Evolutionary conservation across 2,329 filamentous ascomycete species (phyloP).

Genomic region (Aspergillus pseudoterreus): DNA sequence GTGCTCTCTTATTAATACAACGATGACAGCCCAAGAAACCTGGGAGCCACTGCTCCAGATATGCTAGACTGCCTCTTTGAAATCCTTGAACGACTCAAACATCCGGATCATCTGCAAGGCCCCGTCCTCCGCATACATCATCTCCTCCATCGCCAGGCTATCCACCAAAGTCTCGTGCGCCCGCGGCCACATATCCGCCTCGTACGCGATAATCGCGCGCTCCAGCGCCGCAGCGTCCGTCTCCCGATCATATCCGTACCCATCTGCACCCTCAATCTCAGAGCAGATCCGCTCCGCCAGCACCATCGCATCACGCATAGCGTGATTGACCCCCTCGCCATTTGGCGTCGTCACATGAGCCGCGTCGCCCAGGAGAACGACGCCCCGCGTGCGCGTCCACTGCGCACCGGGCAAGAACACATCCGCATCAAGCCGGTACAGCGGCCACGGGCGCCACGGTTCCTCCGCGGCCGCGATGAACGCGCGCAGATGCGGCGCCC

Average conservation of each 20-base stretch:
- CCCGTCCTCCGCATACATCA: not conserved
- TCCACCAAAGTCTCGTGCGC: not conserved
- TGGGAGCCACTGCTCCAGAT: too few species aligned
- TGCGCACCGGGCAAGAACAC: not conserved
- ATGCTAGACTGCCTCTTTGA: too few species aligned
- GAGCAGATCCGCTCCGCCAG: slow-evolving; percentile 12
- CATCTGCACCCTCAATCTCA: not conserved
- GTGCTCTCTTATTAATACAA: too few species aligned
- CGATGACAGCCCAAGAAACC: too few species aligned
- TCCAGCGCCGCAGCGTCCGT: not conserved
- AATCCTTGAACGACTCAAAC: not conserved
- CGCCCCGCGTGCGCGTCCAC: slow-evolving; percentile 22
- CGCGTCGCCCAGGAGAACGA: slow-evolving; percentile 28
- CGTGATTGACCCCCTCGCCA: slow-evolving; percentile 29
- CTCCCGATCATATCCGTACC: not conserved
- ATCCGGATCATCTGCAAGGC: not conserved
- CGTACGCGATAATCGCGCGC: not conserved
- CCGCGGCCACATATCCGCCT: slow-evolving; percentile 4
- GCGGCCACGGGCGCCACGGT: slow-evolving; percentile 19
- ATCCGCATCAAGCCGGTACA: slow-evolving; percentile 19
- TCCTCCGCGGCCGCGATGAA: slow-evolving; percentile 17
- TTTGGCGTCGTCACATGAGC: slow-evolving; percentile 27
- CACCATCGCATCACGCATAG: slow-evolving; percentile 25
- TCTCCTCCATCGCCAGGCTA: not conserved
- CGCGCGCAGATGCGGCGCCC: slow-evolving; percentile 13